These are phyloP conservation scores for Phyllosticta citrichinensis DNA, from an alignment of 2,329 filamentous ascomycete species.

Conservation along the genomic window DNA sequence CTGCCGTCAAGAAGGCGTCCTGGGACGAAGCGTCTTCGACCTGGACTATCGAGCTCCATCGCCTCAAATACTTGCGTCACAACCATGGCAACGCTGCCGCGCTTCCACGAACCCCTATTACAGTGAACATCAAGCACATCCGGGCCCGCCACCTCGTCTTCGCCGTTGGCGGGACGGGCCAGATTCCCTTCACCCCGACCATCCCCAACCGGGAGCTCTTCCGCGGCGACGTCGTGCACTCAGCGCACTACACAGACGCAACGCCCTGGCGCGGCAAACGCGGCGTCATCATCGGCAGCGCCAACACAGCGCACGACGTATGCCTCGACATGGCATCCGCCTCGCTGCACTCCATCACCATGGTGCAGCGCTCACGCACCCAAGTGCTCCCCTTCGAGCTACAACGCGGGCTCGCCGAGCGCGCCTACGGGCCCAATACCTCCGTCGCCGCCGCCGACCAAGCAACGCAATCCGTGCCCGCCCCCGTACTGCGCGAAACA, in stretches of 20 bases:
- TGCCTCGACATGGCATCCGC: constrained; percentile 38
- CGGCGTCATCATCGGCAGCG: constrained; percentile 38
- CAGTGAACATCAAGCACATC: constrained; percentile 17
- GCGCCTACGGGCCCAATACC: constrained; percentile 16
- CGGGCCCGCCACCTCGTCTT: constrained; percentile 23
- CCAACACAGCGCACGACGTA: constrained; percentile 41
- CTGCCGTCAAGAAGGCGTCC: constrained; percentile 25
- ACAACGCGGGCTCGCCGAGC: neutral
- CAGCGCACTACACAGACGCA: constrained; percentile 24
- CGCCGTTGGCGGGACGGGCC: constrained; percentile 22
- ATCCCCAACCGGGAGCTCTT: constrained; percentile 22
- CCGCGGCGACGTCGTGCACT: constrained; percentile 25
- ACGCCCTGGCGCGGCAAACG: constrained; percentile 30
- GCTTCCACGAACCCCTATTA: constrained; percentile 19
- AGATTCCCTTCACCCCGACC: constrained; percentile 12
- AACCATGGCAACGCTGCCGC: constrained; percentile 17
- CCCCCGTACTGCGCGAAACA: constrained; percentile 13
- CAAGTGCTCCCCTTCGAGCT: constrained; percentile 23
- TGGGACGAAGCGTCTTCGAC: constrained; percentile 28
- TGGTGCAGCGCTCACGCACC: constrained; percentile 37
- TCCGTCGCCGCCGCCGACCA: constrained; percentile 21
- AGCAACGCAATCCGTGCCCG: neutral
- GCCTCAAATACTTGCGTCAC: constrained; percentile 11
- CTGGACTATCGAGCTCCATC: constrained; percentile 30
- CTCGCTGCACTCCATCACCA: constrained; percentile 33